phyloP scores from a whole-genome alignment of 108 stramenopile species.

The Cyclotella cryptica region DNA sequence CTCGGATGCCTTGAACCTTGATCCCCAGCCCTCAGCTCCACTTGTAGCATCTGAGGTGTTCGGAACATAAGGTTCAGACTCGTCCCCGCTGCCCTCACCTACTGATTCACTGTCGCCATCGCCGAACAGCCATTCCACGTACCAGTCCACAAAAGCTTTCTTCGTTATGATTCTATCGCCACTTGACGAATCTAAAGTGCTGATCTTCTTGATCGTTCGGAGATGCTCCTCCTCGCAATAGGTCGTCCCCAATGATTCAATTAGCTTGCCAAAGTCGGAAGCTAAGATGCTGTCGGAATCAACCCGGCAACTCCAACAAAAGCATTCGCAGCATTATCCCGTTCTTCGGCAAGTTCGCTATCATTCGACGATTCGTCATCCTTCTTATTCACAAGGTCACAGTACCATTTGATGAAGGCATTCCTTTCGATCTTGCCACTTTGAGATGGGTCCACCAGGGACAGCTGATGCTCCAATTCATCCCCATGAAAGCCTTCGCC shows the following conservation, averaged over 20 bases:
- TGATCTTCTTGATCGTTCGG: conserved; percentile 66
- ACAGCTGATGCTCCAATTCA: conserved; percentile 72
- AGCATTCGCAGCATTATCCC: conserved; percentile 55
- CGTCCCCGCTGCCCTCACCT: conserved; percentile 20
- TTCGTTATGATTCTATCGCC: conserved; percentile 42
- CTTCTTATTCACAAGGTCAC: conserved; percentile 53
- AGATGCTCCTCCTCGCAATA: conserved; percentile 90
- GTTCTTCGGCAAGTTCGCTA: conserved; percentile 77
- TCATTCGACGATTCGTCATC: conserved; percentile 54
- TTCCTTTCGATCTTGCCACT: conserved; percentile 54
- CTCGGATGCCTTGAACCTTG: conserved; percentile 58
- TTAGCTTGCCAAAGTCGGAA: conserved; percentile 70
- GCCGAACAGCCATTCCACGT: conserved; percentile 89
- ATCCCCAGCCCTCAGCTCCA: conserved; percentile 58
- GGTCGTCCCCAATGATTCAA: conserved; percentile 84
- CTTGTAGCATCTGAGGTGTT: neutral
- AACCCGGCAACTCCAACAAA: conserved; percentile 50
- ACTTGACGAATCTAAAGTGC: conserved; percentile 18
- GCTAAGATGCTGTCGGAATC: conserved; percentile 33
- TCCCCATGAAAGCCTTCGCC: conserved; percentile 91
- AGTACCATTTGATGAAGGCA: conserved; percentile 80
- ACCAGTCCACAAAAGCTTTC: conserved; percentile 82
- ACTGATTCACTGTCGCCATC: conserved; percentile 70
- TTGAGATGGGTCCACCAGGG: conserved; percentile 57
- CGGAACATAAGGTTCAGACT: conserved; percentile 35